Evolutionary conservation across 2,329 filamentous ascomycete species (phyloP).

Genomic region (Lomentospora prolificans): DNA sequence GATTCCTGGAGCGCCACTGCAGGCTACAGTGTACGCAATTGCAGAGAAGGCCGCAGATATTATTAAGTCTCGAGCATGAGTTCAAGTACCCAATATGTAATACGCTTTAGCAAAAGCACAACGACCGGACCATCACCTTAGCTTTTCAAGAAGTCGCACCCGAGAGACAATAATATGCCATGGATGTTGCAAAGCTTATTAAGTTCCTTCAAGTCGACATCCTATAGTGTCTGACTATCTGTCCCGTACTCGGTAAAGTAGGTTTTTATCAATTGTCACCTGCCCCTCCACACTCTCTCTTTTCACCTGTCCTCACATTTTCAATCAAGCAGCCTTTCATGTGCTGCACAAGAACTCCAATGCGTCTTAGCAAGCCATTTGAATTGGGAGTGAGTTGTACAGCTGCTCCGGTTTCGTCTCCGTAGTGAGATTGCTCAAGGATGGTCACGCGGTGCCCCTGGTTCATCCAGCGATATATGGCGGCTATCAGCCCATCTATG

Average conservation of each 20-base stretch:
- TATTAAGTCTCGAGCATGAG: background rate
- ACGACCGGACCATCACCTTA: too few species aligned
- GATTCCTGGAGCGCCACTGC: conserved; percentile 23
- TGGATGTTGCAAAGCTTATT: too few species aligned
- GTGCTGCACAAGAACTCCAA: conserved; percentile 23
- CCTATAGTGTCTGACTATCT: too few species aligned
- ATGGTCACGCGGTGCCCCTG: background rate
- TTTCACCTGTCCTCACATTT: background rate
- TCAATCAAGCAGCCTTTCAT: conserved; percentile 13
- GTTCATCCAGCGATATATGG: background rate
- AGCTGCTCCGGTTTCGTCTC: conserved; percentile 45
- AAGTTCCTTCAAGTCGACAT: too few species aligned
- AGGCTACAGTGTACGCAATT: background rate
- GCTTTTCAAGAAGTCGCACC: too few species aligned
- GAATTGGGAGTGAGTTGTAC: conserved; percentile 50
- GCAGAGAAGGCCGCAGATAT: conserved; percentile 26
- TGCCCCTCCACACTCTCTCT: too few species aligned
- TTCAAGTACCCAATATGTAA: too few species aligned
- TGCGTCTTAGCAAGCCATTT: conserved; percentile 39
- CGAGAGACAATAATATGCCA: too few species aligned
- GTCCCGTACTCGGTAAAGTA: too few species aligned
- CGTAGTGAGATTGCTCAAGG: conserved; percentile 21
- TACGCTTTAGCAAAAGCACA: too few species aligned
- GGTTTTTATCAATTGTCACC: too few species aligned
- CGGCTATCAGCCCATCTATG: background rate